These are phyloP conservation scores for Pythium sukuiense DNA, from an alignment of 352 stramenopile species.

Conservation along the genomic window DNA sequence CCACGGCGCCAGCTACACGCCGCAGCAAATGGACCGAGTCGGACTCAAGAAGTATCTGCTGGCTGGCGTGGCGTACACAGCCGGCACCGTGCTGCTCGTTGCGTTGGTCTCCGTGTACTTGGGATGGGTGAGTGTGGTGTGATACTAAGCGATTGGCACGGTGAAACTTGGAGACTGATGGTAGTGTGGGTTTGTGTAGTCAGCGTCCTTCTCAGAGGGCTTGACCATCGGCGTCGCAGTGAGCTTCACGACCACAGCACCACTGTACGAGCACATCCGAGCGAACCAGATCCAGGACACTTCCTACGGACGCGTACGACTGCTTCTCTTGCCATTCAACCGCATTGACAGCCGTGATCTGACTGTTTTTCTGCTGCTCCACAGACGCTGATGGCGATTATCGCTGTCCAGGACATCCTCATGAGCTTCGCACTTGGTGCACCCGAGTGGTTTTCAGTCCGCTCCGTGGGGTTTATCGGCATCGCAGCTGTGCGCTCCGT, in stretches of 20 bases:
- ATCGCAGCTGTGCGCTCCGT: conserved; percentile 68
- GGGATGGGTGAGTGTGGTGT: conserved; percentile 62
- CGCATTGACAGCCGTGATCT: neutral
- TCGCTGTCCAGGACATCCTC: conserved; percentile 80
- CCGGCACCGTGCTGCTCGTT: conserved; percentile 66
- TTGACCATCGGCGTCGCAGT: conserved; percentile 77
- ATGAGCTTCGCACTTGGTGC: conserved; percentile 88
- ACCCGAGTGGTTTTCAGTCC: conserved; percentile 82
- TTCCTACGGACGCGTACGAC: conserved; percentile 67
- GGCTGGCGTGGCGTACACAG: conserved; percentile 73
- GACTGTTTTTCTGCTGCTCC: conserved; percentile 4
- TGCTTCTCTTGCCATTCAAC: neutral
- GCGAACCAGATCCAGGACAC: conserved; percentile 81
- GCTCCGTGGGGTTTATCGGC: conserved; percentile 68
- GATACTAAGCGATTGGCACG: no score
- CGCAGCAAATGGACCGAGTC: conserved; percentile 61
- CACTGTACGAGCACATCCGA: conserved; percentile 81
- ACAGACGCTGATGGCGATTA: conserved; percentile 83
- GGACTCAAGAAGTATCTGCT: conserved; percentile 69
- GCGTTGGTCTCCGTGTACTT: conserved; percentile 70
- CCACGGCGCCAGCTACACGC: conserved; percentile 76
- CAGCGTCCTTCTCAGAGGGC: conserved; percentile 69
- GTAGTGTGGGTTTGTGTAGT: conserved; percentile 24
- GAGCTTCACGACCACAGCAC: conserved; percentile 83
- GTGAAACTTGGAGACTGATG: no score